Evolutionary conservation across 169 alveolate genomes (phyloP).

Genomic region (Eimeria tenella): DNA sequence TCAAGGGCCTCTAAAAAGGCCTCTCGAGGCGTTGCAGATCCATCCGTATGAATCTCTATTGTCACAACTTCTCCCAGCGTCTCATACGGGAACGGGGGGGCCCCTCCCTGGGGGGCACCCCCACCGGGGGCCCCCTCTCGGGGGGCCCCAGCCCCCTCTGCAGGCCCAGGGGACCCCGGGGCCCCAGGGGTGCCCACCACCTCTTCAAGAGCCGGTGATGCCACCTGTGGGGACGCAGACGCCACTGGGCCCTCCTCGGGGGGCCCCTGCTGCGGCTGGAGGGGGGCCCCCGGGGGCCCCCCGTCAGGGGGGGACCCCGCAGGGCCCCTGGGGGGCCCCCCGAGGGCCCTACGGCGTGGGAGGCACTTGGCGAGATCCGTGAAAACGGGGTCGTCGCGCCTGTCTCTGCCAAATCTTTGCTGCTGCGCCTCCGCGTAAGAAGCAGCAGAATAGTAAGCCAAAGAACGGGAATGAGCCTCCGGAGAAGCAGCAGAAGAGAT

Average conservation of each 20-base stretch:
- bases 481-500: not conserved
- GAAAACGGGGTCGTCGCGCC: not conserved
- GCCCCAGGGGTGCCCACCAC: no score
- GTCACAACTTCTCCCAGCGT: constrained; percentile 89
- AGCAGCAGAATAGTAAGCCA: not conserved
- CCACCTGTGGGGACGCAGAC: no score
- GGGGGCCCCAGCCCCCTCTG: no score
- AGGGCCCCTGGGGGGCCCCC: no score
- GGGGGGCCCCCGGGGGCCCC: no score
- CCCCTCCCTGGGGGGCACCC: not conserved
- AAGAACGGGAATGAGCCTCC: not conserved
- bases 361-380: not conserved
- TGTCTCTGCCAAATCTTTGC: constrained; percentile 12
- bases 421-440: constrained; percentile 8
- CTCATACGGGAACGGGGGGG: constrained; percentile 47
- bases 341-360: not conserved
- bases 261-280: not conserved
- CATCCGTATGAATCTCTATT: constrained; percentile 91
- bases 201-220: no score
- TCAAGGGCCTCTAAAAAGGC: constrained; percentile 87
- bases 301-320: no score
- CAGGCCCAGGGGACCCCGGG: no score
- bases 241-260: not conserved
- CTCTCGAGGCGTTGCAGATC: constrained; percentile 89
- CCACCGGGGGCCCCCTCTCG: no score